Percentiles rank a stretch among this genome's conserved stretches.
Conservation (phyloP, 306 rosid species). For the Rosa persica region DNA sequence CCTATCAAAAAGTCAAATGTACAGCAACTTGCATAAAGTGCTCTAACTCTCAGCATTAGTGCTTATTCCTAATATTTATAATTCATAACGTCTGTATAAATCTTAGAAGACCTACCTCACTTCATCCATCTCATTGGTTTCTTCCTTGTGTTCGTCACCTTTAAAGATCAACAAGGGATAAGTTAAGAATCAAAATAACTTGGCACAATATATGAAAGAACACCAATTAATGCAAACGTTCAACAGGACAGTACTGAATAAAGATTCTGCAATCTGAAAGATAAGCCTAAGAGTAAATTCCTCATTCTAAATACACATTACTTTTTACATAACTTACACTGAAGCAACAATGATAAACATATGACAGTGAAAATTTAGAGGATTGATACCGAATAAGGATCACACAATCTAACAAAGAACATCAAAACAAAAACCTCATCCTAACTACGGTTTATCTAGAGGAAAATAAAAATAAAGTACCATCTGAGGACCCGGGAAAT, state of each 20-base stretch:
- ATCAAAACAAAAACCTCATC: neutral
- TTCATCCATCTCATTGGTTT: slow-evolving; percentile 36
- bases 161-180: slow-evolving; percentile 6
- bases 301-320: neutral
- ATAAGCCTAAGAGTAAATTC: neutral
- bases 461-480: slow-evolving; percentile 29
- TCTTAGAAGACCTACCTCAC: slow-evolving; percentile 48
- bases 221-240: neutral
- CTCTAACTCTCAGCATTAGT: neutral
- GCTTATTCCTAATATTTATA: neutral
- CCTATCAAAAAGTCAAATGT: neutral
- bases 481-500: slow-evolving; percentile 66
- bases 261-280: neutral
- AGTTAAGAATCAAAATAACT: slow-evolving; percentile 4
- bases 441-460: neutral
- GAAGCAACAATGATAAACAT: neutral
- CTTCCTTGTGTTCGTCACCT: slow-evolving; percentile 58
- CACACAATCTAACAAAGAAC: neutral
- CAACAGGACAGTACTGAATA: neutral
- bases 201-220: neutral
- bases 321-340: neutral
- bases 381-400: neutral
- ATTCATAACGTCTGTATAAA: slow-evolving; percentile 11
- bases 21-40: neutral
- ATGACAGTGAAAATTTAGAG: neutral